Evolutionary conservation across 371 early-diverging fungal species (phyloP), one percentile per base, ranked within the genome.

Genomic region (Lichtheimia ramosa): DNA sequence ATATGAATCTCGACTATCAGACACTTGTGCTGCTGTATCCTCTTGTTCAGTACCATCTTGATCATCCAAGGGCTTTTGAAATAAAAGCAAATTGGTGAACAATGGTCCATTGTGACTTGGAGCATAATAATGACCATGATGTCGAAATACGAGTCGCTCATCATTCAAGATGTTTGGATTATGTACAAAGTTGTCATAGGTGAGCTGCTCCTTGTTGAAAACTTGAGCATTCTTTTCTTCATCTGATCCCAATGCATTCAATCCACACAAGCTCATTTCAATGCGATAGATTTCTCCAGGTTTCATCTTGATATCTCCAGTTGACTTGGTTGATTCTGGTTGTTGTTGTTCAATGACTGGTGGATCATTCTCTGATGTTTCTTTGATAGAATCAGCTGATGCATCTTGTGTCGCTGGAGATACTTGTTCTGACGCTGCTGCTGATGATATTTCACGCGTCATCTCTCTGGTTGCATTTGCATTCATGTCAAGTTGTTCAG

Each of bases 161-260:
- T 91, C 86, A 49, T 81, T 81, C 23, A 92, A 54, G 3, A 92
- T 34, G 16, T 80, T 77, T 2, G 93, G 90, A 49, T 89, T 87
- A 42, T 82, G 74, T 13, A 75, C 68, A 63, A 93, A 90, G 1
- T 77, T 66, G 13, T 87, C 86, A 54, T 85, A 92, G 3, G 84
- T 71, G 23, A 89, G 66, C 34, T 73, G 71, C 43, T 87, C 74
- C 39, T 83, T 68, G n/a, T 79, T 61, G 69, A 95, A 95, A 0
- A 86, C 41, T 2, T 67, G 64, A 10, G 70, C 86, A 46, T 89
- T 87, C 34, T 77, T 81, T 51, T 74, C 65, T 50, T 75, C 72
- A 13, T 75, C 72, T 18, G 65, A 54, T 3, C 76, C 73, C 62
- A 83, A 67, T 14, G 77, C 70, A 20, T 62, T 56, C 15, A 79